Evolutionary conservation across 352 stramenopile species (phyloP).

Genomic region (Phytophthora nicotianae): DNA sequence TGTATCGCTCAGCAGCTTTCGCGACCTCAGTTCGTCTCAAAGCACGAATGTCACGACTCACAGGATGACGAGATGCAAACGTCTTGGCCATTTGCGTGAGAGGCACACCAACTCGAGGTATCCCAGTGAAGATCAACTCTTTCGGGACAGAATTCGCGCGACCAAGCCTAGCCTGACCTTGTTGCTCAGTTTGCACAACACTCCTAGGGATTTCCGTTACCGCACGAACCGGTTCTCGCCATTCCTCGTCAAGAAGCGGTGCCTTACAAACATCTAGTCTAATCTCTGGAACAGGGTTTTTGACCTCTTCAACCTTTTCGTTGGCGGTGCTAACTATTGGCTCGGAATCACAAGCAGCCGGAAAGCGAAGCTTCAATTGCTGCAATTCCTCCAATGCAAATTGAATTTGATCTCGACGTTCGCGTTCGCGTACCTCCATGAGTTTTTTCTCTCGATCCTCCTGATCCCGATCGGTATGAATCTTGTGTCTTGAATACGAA

Average conservation of each 20-base stretch:
- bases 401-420: conserved; percentile 47
- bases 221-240: conserved; percentile 48
- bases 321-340: not conserved
- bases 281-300: not conserved
- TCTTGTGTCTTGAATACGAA: conserved; percentile 11
- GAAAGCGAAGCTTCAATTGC: conserved; percentile 38
- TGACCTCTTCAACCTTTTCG: not conserved
- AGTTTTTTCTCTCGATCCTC: conserved; percentile 24
- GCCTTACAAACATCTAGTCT: not conserved
- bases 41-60: conserved; percentile 58
- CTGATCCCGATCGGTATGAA: not conserved
- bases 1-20: conserved; percentile 60
- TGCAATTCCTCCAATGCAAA: conserved; percentile 52
- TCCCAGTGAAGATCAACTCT: conserved; percentile 30
- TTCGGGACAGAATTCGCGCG: conserved; percentile 28
- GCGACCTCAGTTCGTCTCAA: conserved; percentile 44
- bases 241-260: conserved; percentile 23
- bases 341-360: not conserved
- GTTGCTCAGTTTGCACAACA: not conserved
- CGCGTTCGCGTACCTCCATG: conserved; percentile 21
- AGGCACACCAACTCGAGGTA: conserved; percentile 51
- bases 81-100: conserved; percentile 50
- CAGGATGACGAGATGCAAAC: conserved; percentile 39
- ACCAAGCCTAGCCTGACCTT: not conserved
- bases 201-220: conserved; percentile 1